Conservation (phyloP, 805 yeast species). For the Saturnispora silvae region DNA sequence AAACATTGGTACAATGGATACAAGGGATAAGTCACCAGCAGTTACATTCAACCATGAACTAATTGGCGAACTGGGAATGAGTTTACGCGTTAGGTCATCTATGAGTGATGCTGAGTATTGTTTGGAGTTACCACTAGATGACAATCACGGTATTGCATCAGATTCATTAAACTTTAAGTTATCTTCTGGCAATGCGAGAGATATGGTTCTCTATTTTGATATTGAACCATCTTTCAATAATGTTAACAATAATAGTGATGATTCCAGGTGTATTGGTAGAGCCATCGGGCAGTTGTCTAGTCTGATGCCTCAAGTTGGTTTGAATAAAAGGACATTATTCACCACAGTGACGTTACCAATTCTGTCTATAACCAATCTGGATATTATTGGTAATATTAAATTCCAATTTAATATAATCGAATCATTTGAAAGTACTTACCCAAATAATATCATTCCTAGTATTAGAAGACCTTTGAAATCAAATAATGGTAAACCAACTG, state of each 20-base stretch:
- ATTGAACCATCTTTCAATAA: constrained; percentile 76
- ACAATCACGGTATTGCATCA: constrained; percentile 53
- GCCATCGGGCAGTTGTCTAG: constrained; percentile 66
- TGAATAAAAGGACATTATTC: constrained; percentile 54
- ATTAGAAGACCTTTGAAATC: constrained; percentile 84
- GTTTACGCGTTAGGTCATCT: constrained; percentile 36
- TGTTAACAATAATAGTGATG: constrained; percentile 25
- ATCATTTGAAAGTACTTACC: constrained; percentile 65
- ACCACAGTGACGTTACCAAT: constrained; percentile 64
- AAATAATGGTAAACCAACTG: constrained; percentile 76
- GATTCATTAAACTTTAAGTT: constrained; percentile 71
- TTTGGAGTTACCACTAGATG: constrained; percentile 76
- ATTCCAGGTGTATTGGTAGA: constrained; percentile 53
- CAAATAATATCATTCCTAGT: constrained; percentile 50
- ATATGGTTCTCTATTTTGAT: constrained; percentile 64
- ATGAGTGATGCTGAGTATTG: constrained; percentile 44
- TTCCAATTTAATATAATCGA: constrained; percentile 66
- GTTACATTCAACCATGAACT: constrained; percentile 70
- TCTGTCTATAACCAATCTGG: constrained; percentile 58
- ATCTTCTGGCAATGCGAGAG: constrained; percentile 33
- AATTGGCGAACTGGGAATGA: constrained; percentile 77
- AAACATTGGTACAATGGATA: constrained; percentile 80
- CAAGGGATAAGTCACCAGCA: constrained; percentile 47
- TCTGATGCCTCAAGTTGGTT: constrained; percentile 58
- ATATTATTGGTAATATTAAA: constrained; percentile 63